These are phyloP conservation scores for Coffea canephora DNA, from an alignment of 257 asterid species.

Conservation along the genomic window DNA sequence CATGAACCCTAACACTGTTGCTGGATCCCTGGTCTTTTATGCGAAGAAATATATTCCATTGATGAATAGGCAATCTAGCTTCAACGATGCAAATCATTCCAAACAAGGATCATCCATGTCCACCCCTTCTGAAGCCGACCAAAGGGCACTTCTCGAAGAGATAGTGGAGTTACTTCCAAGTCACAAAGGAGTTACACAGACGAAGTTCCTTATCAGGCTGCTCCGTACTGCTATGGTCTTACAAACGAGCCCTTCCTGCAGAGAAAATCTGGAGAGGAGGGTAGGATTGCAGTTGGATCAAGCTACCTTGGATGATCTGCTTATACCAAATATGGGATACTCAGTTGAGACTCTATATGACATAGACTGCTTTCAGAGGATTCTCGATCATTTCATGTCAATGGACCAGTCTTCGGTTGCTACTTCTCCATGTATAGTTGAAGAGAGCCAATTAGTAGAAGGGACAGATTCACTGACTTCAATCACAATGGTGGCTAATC, in stretches of 20 bases:
- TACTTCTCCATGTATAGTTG: constrained; percentile 55
- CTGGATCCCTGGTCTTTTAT: constrained; percentile 65
- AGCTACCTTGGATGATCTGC: constrained; percentile 63
- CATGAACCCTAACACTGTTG: constrained; percentile 58
- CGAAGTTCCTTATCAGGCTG: constrained; percentile 70
- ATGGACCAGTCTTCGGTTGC: constrained; percentile 58
- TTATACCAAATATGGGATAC: constrained; percentile 66
- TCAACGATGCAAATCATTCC: constrained; percentile 44
- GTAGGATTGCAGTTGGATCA: constrained; percentile 78
- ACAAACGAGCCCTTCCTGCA: constrained; percentile 57
- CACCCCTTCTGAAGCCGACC: constrained; percentile 78
- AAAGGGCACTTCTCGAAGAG: constrained; percentile 72
- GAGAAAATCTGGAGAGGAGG: constrained; percentile 70
- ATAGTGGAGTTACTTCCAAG: constrained; percentile 64
- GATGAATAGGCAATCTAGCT: constrained; percentile 74
- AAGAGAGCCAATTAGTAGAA: constrained; percentile 50
- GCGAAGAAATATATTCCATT: constrained; percentile 77
- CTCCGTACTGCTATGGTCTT: constrained; percentile 67
- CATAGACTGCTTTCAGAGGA: constrained; percentile 84
- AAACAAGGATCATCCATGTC: constrained; percentile 48
- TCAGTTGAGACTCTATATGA: constrained; percentile 71
- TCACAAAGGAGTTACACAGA: constrained; percentile 59
- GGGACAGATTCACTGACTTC: constrained; percentile 44
- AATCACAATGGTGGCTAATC: constrained; percentile 73
- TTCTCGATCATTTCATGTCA: constrained; percentile 73